These are phyloP conservation scores for Psilocybe sp. DNA, from an alignment of 768 basidiomycete genomes.

Conservation along the genomic window DNA sequence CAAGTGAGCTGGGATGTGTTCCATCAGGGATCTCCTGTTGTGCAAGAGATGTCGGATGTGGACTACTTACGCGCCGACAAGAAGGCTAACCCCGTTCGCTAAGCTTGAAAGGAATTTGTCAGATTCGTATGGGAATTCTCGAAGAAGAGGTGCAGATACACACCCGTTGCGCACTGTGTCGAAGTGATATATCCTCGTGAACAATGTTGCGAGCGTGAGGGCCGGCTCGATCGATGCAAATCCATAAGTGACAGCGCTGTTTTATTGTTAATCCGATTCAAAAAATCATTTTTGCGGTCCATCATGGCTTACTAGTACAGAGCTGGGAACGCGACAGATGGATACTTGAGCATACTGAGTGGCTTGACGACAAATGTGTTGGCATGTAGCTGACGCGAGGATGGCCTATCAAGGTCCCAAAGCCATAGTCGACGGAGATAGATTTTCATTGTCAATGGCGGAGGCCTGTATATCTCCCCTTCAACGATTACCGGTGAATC, in stretches of 20 bases:
- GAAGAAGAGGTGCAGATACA: neutral
- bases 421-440: conserved; percentile 29
- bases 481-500: conserved; percentile 4
- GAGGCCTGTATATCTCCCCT: conserved; percentile 22
- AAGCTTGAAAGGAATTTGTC: conserved; percentile 17
- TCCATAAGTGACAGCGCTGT: conserved; percentile 33
- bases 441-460: conserved; percentile 19
- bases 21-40: neutral
- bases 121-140: neutral
- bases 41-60: neutral
- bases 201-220: conserved; percentile 34
- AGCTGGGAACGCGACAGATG: conserved; percentile 36
- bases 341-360: conserved; percentile 37
- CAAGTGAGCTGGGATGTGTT: conserved; percentile 21
- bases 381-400: conserved; percentile 21
- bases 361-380: conserved; percentile 31
- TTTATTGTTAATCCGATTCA: too few relatives aligned
- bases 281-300: neutral
- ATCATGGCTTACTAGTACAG: conserved; percentile 28
- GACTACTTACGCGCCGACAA: conserved; percentile 30
- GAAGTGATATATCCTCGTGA: conserved; percentile 35
- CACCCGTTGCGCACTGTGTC: conserved; percentile 36
- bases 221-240: conserved; percentile 39
- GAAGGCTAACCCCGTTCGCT: conserved; percentile 33
- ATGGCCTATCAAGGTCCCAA: conserved; percentile 26